phyloP scores from a whole-genome alignment of 2,329 filamentous ascomycete genomes.

The Drechslera avenae region DNA sequence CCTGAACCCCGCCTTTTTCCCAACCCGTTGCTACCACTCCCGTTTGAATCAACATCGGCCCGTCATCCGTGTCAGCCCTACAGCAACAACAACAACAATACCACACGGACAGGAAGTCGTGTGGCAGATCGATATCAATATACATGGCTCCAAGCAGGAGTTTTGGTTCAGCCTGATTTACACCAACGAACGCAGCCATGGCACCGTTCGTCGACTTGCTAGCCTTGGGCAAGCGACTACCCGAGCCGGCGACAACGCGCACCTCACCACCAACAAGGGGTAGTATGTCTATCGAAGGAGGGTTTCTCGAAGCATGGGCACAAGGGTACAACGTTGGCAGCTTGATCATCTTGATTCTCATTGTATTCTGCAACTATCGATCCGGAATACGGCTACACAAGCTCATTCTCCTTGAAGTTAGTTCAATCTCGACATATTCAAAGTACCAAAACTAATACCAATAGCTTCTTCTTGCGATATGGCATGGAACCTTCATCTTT shows the following conservation, averaged over 20 bases:
- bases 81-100: background rate
- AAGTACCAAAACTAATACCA: conserved; percentile 9
- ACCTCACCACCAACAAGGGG: conserved; percentile 36
- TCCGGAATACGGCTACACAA: conserved; percentile 43
- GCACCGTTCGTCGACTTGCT: conserved; percentile 25
- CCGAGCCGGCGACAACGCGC: conserved; percentile 26
- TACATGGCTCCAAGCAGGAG: conserved; percentile 7
- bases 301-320: conserved; percentile 44
- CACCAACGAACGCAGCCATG: conserved; percentile 21
- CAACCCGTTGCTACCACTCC: conserved; percentile 1
- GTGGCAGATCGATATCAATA: background rate
- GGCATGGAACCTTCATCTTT: conserved; percentile 47
- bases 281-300: conserved; percentile 35
- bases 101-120: background rate
- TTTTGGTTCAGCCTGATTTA: background rate
- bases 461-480: conserved; percentile 44
- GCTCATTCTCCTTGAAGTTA: conserved; percentile 43
- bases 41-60: background rate
- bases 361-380: conserved; percentile 47
- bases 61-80: background rate
- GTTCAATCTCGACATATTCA: background rate
- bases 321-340: conserved; percentile 46
- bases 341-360: conserved; percentile 41
- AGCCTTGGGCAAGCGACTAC: conserved; percentile 24
- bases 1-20: conserved; percentile 3